Conservation (phyloP, 768 basidiomycete species). For the Tephrocybe sp. region DNA sequence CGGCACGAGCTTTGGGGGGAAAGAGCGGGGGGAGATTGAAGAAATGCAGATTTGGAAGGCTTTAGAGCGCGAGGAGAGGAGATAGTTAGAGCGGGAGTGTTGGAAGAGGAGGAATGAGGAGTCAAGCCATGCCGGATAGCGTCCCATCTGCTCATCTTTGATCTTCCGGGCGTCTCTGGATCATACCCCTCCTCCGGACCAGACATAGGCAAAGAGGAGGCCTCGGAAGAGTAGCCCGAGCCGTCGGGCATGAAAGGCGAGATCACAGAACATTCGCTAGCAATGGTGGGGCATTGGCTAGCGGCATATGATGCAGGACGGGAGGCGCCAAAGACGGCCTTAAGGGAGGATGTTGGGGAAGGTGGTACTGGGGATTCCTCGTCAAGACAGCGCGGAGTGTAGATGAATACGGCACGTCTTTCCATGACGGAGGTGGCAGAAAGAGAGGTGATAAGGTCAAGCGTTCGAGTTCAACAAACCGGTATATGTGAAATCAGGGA, state of each 20-base stretch:
- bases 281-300: constrained; percentile 11
- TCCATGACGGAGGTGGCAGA: no score
- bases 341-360: constrained; percentile 21
- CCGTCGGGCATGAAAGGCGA: background rate
- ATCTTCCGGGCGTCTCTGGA: background rate
- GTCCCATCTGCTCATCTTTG: constrained; percentile 13
- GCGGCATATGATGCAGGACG: constrained; percentile 13
- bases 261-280: background rate
- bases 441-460: no score
- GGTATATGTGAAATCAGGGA: no score
- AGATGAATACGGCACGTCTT: no score
- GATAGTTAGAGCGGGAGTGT: no score
- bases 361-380: constrained; percentile 1
- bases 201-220: background rate
- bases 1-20: background rate
- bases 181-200: background rate
- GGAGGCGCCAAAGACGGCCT: constrained; percentile 16
- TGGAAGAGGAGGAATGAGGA: background rate
- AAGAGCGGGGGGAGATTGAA: constrained; percentile 16
- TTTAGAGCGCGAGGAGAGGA: background rate
- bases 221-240: background rate
- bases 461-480: no score
- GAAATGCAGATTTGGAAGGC: background rate
- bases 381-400: constrained; percentile 5
- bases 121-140: constrained; percentile 13